Evolutionary conservation across 345 rosid species (phyloP).

Genomic region (Adansonia digitata): DNA sequence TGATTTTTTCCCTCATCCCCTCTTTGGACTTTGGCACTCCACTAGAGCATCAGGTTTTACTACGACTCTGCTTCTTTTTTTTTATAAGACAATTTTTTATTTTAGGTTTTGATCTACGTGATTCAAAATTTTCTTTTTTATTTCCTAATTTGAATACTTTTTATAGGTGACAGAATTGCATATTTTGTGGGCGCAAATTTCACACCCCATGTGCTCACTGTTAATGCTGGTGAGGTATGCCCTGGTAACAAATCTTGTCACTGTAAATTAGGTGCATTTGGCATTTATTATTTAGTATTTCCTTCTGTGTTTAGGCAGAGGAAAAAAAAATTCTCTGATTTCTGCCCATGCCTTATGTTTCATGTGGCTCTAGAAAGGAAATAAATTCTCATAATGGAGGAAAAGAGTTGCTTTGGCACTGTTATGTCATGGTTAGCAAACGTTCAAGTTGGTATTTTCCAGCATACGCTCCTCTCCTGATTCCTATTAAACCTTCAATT

Average conservation of each 20-base stretch:
- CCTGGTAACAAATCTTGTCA: neutral
- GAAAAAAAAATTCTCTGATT: neutral
- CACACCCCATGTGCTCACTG: conserved; percentile 75
- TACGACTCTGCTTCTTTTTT: neutral
- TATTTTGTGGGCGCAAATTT: conserved; percentile 64
- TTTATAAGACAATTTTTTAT: neutral
- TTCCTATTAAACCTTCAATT: neutral
- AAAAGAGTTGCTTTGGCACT: neutral
- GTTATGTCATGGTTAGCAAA: neutral
- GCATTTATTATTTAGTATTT: too few relatives aligned
- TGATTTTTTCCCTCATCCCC: neutral
- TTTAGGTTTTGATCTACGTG: neutral
- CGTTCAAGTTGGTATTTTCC: neutral
- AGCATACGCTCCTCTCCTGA: neutral
- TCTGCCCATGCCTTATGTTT: neutral
- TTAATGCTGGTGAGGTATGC: conserved; percentile 84
- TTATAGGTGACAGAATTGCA: conserved; percentile 46
- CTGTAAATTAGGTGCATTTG: neutral
- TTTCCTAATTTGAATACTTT: conserved; percentile 9
- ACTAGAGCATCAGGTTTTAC: neutral
- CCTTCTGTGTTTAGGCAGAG: neutral
- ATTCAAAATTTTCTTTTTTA: neutral
- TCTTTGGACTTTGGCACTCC: neutral
- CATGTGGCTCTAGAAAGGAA: neutral
- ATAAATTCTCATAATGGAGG: neutral